phyloP scores from a whole-genome alignment of 176 grass and related monocot genomes.

The Poa pratensis region DNA sequence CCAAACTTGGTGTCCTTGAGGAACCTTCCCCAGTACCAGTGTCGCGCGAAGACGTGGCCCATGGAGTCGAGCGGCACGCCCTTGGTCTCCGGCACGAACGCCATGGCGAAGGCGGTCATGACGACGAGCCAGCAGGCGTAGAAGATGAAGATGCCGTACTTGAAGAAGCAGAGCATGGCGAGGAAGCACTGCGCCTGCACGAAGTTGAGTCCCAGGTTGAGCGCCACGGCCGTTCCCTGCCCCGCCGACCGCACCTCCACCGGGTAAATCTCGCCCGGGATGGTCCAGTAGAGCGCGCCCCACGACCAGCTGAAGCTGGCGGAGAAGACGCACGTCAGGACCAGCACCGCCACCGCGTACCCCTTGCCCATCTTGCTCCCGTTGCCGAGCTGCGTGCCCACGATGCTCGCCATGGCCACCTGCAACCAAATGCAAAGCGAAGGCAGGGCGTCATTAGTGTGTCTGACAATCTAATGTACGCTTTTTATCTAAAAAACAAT shows the following conservation, averaged over 20 bases:
- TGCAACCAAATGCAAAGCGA: background rate
- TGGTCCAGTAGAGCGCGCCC: slow-evolving; percentile 78
- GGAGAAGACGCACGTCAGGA: slow-evolving; percentile 61
- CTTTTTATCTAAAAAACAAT: no score
- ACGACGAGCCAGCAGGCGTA: slow-evolving; percentile 69
- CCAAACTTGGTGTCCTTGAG: slow-evolving; percentile 45
- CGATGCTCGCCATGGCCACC: slow-evolving; percentile 73
- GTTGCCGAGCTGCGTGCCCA: slow-evolving; percentile 54
- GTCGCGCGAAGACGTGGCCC: slow-evolving; percentile 59
- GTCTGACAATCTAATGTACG: no score
- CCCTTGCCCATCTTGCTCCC: slow-evolving; percentile 55
- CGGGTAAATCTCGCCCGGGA: slow-evolving; percentile 85
- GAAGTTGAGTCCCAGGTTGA: slow-evolving; percentile 82
- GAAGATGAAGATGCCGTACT: slow-evolving; percentile 65
- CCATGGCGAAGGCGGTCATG: slow-evolving; percentile 71
- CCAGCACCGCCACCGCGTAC: slow-evolving; percentile 67
- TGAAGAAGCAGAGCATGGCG: slow-evolving; percentile 77
- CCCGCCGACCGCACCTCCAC: slow-evolving; percentile 81
- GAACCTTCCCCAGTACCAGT: slow-evolving; percentile 82
- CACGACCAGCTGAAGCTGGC: slow-evolving; percentile 87
- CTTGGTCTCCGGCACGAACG: slow-evolving; percentile 71
- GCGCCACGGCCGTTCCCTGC: slow-evolving; percentile 67
- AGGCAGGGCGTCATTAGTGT: no score
- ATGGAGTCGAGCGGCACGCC: slow-evolving; percentile 73
- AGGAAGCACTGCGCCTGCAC: slow-evolving; percentile 84